Evolutionary conservation across 1,284 basidiomycete species (phyloP).

Genomic region (Ustilago tritici): DNA sequence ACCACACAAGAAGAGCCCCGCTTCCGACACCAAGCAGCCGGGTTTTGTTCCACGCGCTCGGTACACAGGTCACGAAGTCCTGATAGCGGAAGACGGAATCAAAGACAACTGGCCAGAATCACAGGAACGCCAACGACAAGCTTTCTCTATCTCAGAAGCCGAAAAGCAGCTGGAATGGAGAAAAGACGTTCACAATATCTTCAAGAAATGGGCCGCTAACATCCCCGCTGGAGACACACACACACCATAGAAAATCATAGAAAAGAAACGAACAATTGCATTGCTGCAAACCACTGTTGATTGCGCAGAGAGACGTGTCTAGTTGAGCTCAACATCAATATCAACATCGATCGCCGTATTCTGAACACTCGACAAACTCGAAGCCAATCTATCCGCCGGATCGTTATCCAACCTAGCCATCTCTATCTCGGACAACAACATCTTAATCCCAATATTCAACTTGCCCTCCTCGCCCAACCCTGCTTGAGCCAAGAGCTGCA

Average conservation of each 20-base stretch:
- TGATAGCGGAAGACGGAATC: background rate
- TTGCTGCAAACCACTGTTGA: background rate
- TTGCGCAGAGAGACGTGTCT: background rate
- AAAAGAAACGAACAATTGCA: background rate
- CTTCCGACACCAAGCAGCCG: constrained; percentile 11
- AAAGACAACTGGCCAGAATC: constrained; percentile 56
- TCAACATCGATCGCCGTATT: constrained; percentile 48
- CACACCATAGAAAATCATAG: background rate
- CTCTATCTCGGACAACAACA: constrained; percentile 87
- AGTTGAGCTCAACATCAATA: constrained; percentile 51
- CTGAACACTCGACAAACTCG: constrained; percentile 59
- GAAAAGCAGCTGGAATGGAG: constrained; percentile 52
- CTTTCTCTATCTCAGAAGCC: constrained; percentile 49
- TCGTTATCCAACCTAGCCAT: constrained; percentile 87
- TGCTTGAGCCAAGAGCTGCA: constrained; percentile 80
- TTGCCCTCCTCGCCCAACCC: constrained; percentile 77
- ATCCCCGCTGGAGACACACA: constrained; percentile 8
- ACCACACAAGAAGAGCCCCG: constrained; percentile 56
- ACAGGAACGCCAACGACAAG: constrained; percentile 50
- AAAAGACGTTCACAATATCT: constrained; percentile 44
- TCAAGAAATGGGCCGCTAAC: constrained; percentile 22
- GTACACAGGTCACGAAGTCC: constrained; percentile 56
- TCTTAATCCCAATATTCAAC: constrained; percentile 87
- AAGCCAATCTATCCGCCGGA: constrained; percentile 70
- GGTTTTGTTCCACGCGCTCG: constrained; percentile 53